These are phyloP conservation scores for Candida golubevii DNA, from an alignment of 805 yeast genomes.

Conservation along the genomic window DNA sequence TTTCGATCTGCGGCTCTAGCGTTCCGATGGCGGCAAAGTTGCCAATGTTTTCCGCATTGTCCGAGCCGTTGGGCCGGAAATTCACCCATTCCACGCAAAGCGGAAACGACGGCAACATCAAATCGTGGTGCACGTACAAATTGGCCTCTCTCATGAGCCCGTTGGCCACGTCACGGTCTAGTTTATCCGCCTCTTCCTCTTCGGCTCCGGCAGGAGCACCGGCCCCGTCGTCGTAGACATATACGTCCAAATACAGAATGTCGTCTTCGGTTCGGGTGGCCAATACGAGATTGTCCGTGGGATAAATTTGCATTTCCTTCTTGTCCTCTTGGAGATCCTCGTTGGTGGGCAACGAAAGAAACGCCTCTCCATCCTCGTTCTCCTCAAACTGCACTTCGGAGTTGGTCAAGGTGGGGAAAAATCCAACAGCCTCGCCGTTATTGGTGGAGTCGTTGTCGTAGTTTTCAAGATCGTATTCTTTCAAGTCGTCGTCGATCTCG, in stretches of 20 bases:
- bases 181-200: conserved; percentile 63
- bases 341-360: conserved; percentile 57
- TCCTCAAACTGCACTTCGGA: conserved; percentile 52
- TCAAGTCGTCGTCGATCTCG: conserved; percentile 77
- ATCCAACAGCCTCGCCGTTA: conserved; percentile 56
- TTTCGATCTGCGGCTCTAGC: conserved; percentile 94
- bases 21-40: conserved; percentile 97
- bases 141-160: conserved; percentile 70
- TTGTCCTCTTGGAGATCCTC: conserved; percentile 71
- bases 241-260: conserved; percentile 84
- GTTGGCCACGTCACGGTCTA: conserved; percentile 69
- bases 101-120: conserved; percentile 96
- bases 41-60: conserved; percentile 47
- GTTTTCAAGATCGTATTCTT: conserved; percentile 81
- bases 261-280: conserved; percentile 97
- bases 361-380: conserved; percentile 47
- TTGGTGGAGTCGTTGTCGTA: conserved; percentile 57
- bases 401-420: conserved; percentile 68
- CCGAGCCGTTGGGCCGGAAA: conserved; percentile 49
- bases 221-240: conserved; percentile 91
- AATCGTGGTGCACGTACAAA: conserved; percentile 90
- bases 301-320: conserved; percentile 78
- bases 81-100: conserved; percentile 94
- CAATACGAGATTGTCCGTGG: conserved; percentile 83
- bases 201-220: conserved; percentile 68